Percentiles rank a stretch among this genome's conserved stretches.
Conservation (phyloP, 441 rosid species). For the Raphanus hybrid region DNA sequence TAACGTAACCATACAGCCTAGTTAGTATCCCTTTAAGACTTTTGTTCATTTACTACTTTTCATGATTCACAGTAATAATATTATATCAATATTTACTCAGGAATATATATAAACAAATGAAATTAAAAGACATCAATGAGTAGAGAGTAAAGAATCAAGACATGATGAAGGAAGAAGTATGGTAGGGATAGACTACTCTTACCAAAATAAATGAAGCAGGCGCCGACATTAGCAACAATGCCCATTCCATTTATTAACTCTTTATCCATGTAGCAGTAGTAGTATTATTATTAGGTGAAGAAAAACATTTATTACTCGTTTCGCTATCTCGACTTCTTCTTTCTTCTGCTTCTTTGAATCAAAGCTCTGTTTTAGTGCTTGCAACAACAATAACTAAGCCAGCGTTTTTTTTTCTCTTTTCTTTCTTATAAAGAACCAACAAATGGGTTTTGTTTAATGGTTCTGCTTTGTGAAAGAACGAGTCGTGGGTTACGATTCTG, state of each 20-base stretch:
- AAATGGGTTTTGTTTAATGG: conserved; percentile 24
- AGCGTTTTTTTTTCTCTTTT: neutral
- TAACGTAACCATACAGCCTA: neutral
- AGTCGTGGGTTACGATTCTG: conserved; percentile 26
- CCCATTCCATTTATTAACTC: conserved; percentile 13
- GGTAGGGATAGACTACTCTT: conserved; percentile 11
- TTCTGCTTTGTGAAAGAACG: neutral
- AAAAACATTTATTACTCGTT: conserved; percentile 3
- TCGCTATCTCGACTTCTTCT: conserved; percentile 6
- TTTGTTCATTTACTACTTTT: neutral
- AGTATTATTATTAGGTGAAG: neutral
- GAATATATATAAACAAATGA: too few relatives aligned
- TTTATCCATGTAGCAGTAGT: neutral
- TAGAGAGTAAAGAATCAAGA: too few relatives aligned
- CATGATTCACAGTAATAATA: neutral
- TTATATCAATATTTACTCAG: too few relatives aligned
- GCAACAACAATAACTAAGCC: neutral
- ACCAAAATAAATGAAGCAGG: conserved; percentile 39
- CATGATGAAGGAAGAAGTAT: conserved; percentile 18
- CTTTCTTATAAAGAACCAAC: neutral
- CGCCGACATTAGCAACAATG: conserved; percentile 38
- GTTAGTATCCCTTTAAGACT: neutral
- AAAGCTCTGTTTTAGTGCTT: conserved; percentile 22
- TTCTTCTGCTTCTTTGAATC: neutral
- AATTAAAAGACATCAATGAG: too few relatives aligned